Percentiles rank a stretch among this genome's conserved stretches.
phyloP scores from a whole-genome alignment of 2,329 filamentous ascomycete genomes.

The Ilyonectria sp. region DNA sequence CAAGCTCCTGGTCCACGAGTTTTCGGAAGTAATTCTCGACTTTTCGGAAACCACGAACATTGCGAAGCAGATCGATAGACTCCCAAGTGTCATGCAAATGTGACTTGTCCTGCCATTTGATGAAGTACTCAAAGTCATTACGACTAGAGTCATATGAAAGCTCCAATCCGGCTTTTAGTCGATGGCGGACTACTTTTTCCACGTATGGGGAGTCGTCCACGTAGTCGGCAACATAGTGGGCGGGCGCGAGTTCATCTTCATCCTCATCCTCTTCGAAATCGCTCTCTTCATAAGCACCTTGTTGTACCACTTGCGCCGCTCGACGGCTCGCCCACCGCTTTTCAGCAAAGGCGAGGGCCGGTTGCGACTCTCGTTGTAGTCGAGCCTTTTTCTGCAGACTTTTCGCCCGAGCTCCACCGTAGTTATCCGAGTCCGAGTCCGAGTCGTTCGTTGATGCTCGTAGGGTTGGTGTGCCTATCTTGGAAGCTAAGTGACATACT shows the following conservation, averaged over 20 bases:
- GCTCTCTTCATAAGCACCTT: slow-evolving; percentile 76
- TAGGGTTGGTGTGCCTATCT: slow-evolving; percentile 70
- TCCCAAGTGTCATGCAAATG: slow-evolving; percentile 98
- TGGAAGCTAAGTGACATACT: slow-evolving; percentile 64
- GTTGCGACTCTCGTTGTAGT: slow-evolving; percentile 78
- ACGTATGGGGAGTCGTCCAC: slow-evolving; percentile 89
- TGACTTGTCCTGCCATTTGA: slow-evolving; percentile 98
- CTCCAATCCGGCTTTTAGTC: slow-evolving; percentile 78
- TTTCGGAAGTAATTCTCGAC: slow-evolving; percentile 97
- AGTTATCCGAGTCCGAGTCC: slow-evolving; percentile 82
- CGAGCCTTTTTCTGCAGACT: slow-evolving; percentile 83
- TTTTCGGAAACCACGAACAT: slow-evolving; percentile 88
- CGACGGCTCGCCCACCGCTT: slow-evolving; percentile 93
- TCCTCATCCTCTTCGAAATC: slow-evolving; percentile 77
- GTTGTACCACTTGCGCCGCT: slow-evolving; percentile 81
- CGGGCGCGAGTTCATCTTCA: slow-evolving; percentile 71
- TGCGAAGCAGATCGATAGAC: slow-evolving; percentile 79
- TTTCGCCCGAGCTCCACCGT: slow-evolving; percentile 82
- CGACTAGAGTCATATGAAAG: slow-evolving; percentile 70
- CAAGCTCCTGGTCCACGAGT: slow-evolving; percentile 83
- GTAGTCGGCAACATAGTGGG: slow-evolving; percentile 77
- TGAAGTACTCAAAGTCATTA: slow-evolving; percentile 90
- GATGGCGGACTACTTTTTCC: slow-evolving; percentile 91
- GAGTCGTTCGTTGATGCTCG: slow-evolving; percentile 72
- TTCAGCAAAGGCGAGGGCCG: slow-evolving; percentile 79